Percentiles rank a stretch among this genome's conserved stretches.
Conservation (phyloP, 2,329 filamentous ascomycete species). For the Fusarium acutatum region DNA sequence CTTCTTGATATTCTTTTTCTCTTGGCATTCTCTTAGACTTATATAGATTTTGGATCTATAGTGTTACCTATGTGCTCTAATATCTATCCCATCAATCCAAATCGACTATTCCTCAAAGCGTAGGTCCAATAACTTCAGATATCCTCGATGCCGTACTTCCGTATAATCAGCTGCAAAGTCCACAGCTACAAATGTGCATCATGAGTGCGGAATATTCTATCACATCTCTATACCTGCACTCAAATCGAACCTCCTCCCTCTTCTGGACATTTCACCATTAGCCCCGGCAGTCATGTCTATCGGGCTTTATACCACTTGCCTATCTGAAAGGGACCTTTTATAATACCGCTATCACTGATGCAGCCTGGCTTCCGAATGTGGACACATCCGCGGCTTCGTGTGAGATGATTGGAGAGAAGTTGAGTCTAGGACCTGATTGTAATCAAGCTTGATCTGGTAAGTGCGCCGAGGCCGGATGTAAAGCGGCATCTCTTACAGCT, state of each 20-base stretch:
- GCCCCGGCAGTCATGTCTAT: neutral
- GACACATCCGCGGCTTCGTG: neutral
- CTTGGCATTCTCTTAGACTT: neutral
- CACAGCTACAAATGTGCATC: neutral
- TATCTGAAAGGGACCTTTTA: constrained; percentile 17
- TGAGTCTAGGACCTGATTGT: neutral
- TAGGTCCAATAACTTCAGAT: neutral
- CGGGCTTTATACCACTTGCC: constrained; percentile 11
- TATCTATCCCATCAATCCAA: neutral
- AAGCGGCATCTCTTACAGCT: neutral
- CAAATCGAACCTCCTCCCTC: neutral
- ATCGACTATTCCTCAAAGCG: neutral
- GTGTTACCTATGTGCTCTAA: neutral
- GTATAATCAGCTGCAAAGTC: neutral
- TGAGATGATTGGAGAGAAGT: neutral
- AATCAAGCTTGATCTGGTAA: neutral
- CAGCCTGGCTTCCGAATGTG: neutral
- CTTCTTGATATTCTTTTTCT: neutral
- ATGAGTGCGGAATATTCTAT: neutral
- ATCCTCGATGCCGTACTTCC: neutral
- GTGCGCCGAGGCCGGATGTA: neutral
- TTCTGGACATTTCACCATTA: constrained; percentile 5
- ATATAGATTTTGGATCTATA: neutral
- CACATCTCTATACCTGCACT: neutral
- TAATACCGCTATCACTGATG: constrained; percentile 4